Percentiles rank a stretch among this genome's conserved stretches.
These are phyloP conservation scores for Tricholoma hemisulphureum DNA, from an alignment of 768 basidiomycete genomes.

Conservation along the genomic window DNA sequence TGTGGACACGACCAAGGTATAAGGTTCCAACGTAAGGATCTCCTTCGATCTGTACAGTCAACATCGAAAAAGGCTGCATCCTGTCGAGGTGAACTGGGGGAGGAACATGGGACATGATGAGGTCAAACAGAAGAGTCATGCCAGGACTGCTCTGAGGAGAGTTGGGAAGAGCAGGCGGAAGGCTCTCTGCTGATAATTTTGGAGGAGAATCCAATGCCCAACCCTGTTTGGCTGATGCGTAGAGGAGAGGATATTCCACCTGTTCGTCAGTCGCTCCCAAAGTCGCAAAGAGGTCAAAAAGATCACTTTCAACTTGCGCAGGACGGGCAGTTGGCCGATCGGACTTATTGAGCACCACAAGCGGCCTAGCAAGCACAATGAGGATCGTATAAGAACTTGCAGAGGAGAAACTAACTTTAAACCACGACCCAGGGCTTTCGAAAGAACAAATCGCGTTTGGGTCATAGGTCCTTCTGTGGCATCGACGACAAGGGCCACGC, in stretches of 20 bases:
- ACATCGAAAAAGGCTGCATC: conserved; percentile 46
- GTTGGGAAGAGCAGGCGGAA: neutral
- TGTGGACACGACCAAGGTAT: conserved; percentile 47
- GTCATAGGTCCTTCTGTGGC: conserved; percentile 63
- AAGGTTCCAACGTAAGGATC: conserved; percentile 51
- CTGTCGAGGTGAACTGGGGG: conserved; percentile 38
- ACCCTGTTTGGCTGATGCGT: conserved; percentile 51
- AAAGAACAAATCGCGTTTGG: conserved; percentile 53
- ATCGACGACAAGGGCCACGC: conserved; percentile 58
- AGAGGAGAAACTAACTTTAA: conserved; percentile 34
- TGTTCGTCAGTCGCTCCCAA: conserved; percentile 52
- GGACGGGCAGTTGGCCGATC: conserved; percentile 45
- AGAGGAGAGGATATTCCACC: conserved; percentile 50
- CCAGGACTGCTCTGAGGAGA: conserved; percentile 7
- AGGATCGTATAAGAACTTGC: neutral
- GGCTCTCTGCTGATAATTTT: conserved; percentile 9
- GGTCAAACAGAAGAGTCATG: conserved; percentile 47
- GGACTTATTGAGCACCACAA: conserved; percentile 52
- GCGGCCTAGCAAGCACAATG: conserved; percentile 28
- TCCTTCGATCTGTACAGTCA: conserved; percentile 50
- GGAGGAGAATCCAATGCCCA: conserved; percentile 39
- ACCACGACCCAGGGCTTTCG: conserved; percentile 44
- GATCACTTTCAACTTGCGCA: conserved; percentile 47
- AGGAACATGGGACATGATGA: conserved; percentile 45
- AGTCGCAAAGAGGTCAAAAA: conserved; percentile 51